Conservation (phyloP, 2,329 filamentous ascomycete species). For the Pseudogymnoascus sp. region DNA sequence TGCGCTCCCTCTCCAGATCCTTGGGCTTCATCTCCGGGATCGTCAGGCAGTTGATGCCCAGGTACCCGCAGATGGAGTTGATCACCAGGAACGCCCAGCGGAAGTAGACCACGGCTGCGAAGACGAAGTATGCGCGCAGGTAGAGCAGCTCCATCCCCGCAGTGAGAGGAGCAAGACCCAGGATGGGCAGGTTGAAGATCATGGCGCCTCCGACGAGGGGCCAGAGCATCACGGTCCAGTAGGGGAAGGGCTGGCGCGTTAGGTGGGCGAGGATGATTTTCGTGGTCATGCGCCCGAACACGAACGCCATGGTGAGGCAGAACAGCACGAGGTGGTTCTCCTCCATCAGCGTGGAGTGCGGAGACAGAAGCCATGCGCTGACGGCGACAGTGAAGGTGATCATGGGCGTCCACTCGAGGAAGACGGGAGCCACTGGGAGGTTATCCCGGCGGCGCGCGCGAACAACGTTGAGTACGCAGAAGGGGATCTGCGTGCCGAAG, state of each 20-base stretch:
- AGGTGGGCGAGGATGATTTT: constrained; percentile 98
- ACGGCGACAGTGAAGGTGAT: constrained; percentile 67
- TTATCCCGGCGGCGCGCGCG: constrained; percentile 63
- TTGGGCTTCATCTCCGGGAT: constrained; percentile 55
- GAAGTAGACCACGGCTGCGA: constrained; percentile 79
- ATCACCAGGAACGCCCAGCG: constrained; percentile 90
- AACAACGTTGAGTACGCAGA: constrained; percentile 81
- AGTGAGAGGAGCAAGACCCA: constrained; percentile 63
- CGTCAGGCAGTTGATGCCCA: constrained; percentile 91
- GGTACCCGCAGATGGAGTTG: constrained; percentile 79
- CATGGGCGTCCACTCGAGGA: constrained; percentile 93
- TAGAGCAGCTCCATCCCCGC: constrained; percentile 67
- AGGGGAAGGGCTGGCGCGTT: constrained; percentile 87
- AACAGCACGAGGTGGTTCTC: constrained; percentile 89
- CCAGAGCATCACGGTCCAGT: constrained; percentile 86
- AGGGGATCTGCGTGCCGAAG: constrained; percentile 69
- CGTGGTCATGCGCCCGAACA: constrained; percentile 95
- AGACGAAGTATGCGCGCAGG: constrained; percentile 74
- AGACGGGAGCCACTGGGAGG: constrained; percentile 70
- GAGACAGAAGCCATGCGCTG: constrained; percentile 80
- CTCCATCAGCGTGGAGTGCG: constrained; percentile 69
- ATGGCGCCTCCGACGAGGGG: constrained; percentile 81
- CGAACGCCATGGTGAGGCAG: constrained; percentile 89
- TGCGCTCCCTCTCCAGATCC: background rate
- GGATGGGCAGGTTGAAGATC: constrained; percentile 69